Evolutionary conservation across 768 basidiomycete species (phyloP), one percentile per base, ranked within the genome.

Genomic region (Paxillus involutus): DNA sequence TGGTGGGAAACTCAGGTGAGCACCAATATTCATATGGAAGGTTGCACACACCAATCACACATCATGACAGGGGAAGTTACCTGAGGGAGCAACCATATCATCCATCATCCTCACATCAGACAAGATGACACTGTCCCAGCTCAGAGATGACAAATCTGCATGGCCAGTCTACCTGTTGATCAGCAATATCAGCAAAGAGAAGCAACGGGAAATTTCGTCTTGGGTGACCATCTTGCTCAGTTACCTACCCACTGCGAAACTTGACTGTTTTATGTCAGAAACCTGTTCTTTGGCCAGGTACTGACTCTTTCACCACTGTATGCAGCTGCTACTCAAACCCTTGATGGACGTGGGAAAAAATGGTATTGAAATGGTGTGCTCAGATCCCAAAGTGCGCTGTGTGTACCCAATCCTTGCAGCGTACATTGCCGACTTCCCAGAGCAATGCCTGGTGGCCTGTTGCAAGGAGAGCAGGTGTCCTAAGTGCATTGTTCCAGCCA

Each of bases 81-180:
- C 61, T 0, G 24, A 19, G 19, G 58, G 63, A 21, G 57, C 58
- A 2, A 58, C 53, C 2, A 29, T 65, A 8, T 35, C 56, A 1
- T 64, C 64, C 1, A 24, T 62, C 5, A 63, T 65, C 39, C 33
- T 56, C 0, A 42, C 78, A 0, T 68, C 76, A 0, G 77, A 82
- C 61, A 80, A 80, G 47, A 80, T 77, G 0, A 66, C 72, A 48
- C 60, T 80, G 0, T 75, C 75, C 0, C 53, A 62, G 1, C 76
- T 80, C 51, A 57, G 64, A 7, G 59, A 71, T 2, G 72, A 76
- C 30, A 62, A 62, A 49, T 17, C 51, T 6, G 68, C 60, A 24
- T 65, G 56, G 45, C 63, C 66, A 11, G 62, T 69, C 13, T 69
- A 69, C 40, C 36, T 69, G 0, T 59, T 63, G 1, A 58, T 67